phyloP scores from a whole-genome alignment of 2,329 filamentous ascomycete species.

The Cryoendolithus antarcticus region DNA sequence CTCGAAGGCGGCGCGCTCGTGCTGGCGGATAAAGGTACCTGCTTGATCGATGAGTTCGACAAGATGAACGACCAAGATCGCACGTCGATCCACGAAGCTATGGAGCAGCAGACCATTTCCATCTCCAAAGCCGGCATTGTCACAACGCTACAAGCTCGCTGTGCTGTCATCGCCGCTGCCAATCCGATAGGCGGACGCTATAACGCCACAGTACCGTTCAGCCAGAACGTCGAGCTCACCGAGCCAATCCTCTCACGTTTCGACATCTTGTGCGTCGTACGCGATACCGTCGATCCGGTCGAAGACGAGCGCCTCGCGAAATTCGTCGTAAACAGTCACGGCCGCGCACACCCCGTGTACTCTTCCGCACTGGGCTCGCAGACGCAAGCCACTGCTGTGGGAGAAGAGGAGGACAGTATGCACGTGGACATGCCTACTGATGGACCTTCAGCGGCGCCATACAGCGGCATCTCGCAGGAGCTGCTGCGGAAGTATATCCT shows the following conservation, averaged over 20 bases:
- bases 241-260: conserved; percentile 97
- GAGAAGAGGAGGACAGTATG: conserved; percentile 42
- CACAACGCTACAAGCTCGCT: conserved; percentile 88
- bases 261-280: conserved; percentile 90
- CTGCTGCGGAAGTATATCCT: conserved; percentile 92
- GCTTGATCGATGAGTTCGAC: conserved; percentile 97
- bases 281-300: conserved; percentile 81
- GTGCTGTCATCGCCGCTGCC: conserved; percentile 89
- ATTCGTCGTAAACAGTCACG: conserved; percentile 91
- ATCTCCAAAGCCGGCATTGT: conserved; percentile 98
- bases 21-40: conserved; percentile 86
- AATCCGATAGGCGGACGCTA: conserved; percentile 95
- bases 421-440: conserved; percentile 39
- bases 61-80: conserved; percentile 99
- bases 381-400: conserved; percentile 27
- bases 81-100: conserved; percentile 97
- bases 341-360: conserved; percentile 63
- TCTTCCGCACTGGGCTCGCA: conserved; percentile 22
- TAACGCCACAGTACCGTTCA: conserved; percentile 91
- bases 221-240: conserved; percentile 89
- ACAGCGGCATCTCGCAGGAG: conserved; percentile 75
- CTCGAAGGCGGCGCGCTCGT: conserved; percentile 91
- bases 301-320: conserved; percentile 89
- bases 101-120: conserved; percentile 99
- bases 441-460: conserved; percentile 29